These are phyloP conservation scores for Magnolia officinalis DNA, from an alignment of 164 flowering plant species.

Conservation along the genomic window DNA sequence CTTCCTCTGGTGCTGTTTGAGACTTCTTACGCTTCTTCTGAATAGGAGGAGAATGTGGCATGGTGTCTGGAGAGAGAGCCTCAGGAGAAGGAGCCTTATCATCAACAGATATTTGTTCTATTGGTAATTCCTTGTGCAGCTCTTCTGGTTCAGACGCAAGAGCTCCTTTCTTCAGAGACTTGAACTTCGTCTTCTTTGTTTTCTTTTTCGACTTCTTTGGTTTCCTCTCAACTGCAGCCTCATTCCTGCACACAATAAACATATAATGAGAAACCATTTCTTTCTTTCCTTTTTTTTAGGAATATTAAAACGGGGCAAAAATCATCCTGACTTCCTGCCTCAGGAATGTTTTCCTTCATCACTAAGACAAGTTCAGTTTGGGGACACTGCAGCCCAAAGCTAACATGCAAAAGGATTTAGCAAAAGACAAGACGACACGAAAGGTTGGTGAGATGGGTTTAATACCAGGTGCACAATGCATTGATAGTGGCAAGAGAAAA, in stretches of 20 bases:
- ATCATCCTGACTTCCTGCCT: no score
- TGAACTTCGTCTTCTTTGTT: slow-evolving; percentile 87
- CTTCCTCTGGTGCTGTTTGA: slow-evolving; percentile 35
- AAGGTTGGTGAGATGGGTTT: no score
- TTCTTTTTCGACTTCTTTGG: slow-evolving; percentile 74
- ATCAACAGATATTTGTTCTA: slow-evolving; percentile 51
- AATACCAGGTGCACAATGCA: no score
- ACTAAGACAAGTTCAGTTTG: no score
- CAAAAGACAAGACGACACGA: no score
- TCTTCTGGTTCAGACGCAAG: slow-evolving; percentile 50
- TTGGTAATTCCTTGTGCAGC: slow-evolving; percentile 34
- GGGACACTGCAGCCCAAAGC: no score
- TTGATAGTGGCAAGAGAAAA: no score
- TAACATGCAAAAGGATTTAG: no score
- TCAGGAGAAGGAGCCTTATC: slow-evolving; percentile 39
- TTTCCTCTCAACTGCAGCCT: slow-evolving; percentile 33
- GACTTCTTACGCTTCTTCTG: slow-evolving; percentile 61
- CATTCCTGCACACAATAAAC: slow-evolving; percentile 43
- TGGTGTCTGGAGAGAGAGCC: slow-evolving; percentile 25
- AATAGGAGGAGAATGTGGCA: slow-evolving; percentile 26
- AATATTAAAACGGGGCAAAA: neutral
- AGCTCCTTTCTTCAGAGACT: slow-evolving; percentile 82
- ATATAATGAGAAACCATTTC: slow-evolving; percentile 2
- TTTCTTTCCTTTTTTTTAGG: no score
- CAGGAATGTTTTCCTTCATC: no score